These are phyloP conservation scores for Elaeagnus macrophylla DNA, from an alignment of 306 rosid species.

Conservation along the genomic window DNA sequence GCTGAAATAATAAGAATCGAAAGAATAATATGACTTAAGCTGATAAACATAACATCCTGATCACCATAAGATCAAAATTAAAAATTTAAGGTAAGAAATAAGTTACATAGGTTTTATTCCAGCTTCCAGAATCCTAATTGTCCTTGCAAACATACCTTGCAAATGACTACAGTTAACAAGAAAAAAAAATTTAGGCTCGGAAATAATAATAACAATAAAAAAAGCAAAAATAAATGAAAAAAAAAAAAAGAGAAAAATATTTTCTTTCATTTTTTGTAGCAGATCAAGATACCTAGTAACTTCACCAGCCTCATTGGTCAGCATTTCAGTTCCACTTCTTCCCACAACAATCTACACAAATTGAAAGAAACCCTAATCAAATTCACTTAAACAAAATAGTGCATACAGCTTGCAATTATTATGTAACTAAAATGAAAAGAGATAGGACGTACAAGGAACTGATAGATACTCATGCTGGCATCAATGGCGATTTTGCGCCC, in stretches of 20 bases:
- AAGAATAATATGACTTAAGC: neutral
- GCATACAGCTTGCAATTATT: too few species aligned
- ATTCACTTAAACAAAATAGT: neutral
- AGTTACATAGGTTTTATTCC: slow-evolving; percentile 89
- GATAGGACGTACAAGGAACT: slow-evolving; percentile 54
- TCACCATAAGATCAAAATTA: neutral
- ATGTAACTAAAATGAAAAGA: neutral
- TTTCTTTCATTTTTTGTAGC: neutral
- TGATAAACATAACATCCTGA: neutral
- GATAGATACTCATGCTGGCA: slow-evolving; percentile 99
- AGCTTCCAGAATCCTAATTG: slow-evolving; percentile 90
- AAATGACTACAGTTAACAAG: slow-evolving; percentile 49
- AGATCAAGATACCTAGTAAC: slow-evolving; percentile 61
- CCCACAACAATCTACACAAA: slow-evolving; percentile 87
- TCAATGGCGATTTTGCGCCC: slow-evolving; percentile 94
- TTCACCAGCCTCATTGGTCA: slow-evolving; percentile 98
- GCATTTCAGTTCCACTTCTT: slow-evolving; percentile 85
- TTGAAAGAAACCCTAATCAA: slow-evolving; percentile 14
- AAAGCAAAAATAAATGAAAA: neutral
- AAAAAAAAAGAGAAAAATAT: neutral
- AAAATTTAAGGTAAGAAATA: neutral
- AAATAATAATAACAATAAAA: neutral
- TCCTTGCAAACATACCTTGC: slow-evolving; percentile 94
- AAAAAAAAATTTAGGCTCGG: slow-evolving; percentile 11
- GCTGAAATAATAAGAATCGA: slow-evolving; percentile 28